These are phyloP conservation scores for Solanum lycopersicoides DNA, from an alignment of 257 asterid genomes.

Conservation along the genomic window DNA sequence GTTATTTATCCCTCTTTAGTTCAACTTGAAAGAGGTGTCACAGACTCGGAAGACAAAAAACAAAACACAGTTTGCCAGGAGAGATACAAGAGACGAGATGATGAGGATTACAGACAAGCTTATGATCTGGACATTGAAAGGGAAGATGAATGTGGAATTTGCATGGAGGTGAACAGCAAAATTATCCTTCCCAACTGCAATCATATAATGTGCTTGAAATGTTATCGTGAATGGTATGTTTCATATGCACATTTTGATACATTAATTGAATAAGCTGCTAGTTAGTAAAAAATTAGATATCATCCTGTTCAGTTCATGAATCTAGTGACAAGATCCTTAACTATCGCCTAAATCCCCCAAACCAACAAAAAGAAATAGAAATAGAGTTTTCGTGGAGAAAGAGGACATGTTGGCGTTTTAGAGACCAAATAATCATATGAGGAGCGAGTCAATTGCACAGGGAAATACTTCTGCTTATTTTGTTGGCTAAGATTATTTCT, in stretches of 20 bases:
- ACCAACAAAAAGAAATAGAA: not conserved
- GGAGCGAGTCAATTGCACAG: not conserved
- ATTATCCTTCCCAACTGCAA: constrained; percentile 80
- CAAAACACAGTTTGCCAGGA: constrained; percentile 66
- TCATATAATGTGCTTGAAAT: constrained; percentile 82
- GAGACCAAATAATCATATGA: not conserved
- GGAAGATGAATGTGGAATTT: constrained; percentile 96
- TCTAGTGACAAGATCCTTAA: not conserved
- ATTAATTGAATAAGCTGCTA: not conserved
- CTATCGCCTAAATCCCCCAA: not conserved
- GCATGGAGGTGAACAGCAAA: constrained; percentile 81
- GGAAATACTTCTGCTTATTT: not conserved
- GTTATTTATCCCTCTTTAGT: constrained; percentile 77
- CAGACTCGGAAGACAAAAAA: constrained; percentile 74
- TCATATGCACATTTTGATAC: not conserved
- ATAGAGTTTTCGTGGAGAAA: not conserved
- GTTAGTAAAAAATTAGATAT: not conserved
- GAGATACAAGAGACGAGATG: constrained; percentile 72
- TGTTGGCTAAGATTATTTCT: not conserved
- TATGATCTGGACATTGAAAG: constrained; percentile 67
- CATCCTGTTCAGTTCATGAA: not conserved
- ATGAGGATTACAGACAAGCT: constrained; percentile 30
- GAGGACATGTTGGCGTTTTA: not conserved
- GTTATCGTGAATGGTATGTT: constrained; percentile 86
- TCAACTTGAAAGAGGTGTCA: constrained; percentile 86